Evolutionary conservation across 1,284 basidiomycete species (phyloP).

Genomic region (Leccinum olivaceoglutinosum): DNA sequence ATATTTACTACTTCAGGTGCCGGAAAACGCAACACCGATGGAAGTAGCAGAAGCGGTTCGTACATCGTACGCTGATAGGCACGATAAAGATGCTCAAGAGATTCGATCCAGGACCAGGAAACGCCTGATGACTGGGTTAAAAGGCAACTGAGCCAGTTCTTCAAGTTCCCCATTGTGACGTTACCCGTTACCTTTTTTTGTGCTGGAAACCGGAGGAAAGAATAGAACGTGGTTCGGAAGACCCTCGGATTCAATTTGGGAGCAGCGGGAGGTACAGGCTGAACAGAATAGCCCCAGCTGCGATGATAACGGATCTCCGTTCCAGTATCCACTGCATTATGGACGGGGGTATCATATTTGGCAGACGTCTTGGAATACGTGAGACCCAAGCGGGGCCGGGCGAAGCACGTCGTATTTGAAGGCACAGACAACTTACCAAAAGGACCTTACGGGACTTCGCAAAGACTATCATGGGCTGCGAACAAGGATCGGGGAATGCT

Average conservation of each 20-base stretch:
- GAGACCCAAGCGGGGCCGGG: conserved; percentile 33
- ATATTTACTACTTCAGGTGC: conserved; percentile 19
- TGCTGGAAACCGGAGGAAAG: conserved; percentile 65
- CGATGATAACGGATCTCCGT: neutral
- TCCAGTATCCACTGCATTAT: conserved; percentile 53
- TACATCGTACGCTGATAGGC: neutral
- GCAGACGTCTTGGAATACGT: conserved; percentile 52
- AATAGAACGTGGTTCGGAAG: conserved; percentile 65
- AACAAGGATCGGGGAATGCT: conserved; percentile 52
- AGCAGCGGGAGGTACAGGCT: conserved; percentile 33
- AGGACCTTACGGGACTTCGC: conserved; percentile 63
- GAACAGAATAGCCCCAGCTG: neutral
- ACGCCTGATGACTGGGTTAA: conserved; percentile 43
- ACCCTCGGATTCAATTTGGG: conserved; percentile 62
- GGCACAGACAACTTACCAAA: conserved; percentile 58
- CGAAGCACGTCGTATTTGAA: conserved; percentile 61
- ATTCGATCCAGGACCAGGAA: conserved; percentile 22
- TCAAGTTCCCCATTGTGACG: conserved; percentile 44
- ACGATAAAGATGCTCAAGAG: neutral
- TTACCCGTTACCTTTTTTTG: conserved; percentile 64
- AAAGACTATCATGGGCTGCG: conserved; percentile 44
- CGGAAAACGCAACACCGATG: conserved; percentile 14
- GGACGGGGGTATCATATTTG: conserved; percentile 57
- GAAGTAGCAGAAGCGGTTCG: conserved; percentile 21
- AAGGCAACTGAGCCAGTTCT: conserved; percentile 42